Evolutionary conservation across 495 filamentous ascomycete species (phyloP), one percentile per base, ranked within the genome.

Genomic region (Zalerion maritima): DNA sequence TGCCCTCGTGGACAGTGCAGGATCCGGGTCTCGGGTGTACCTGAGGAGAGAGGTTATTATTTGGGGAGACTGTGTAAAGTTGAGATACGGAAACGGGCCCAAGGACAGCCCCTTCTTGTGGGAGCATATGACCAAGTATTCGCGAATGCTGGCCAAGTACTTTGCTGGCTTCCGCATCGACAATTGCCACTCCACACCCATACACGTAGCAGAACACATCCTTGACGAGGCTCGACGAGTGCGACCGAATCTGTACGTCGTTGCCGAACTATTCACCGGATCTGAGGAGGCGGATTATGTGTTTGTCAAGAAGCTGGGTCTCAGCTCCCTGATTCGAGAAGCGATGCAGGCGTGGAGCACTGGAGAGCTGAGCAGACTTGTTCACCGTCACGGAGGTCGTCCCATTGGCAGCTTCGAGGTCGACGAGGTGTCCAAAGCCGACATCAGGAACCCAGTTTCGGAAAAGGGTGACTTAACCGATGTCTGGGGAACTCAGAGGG

Each of bases 311-410:
- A 69, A 83, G 8, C 67, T 99, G 8, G 85, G 87, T 10, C 63
- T 99, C 25, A 89, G 81, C 48, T 75, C 81, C 10, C 64, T 99
- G 19, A 85, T 99, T 40, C 71, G 91, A 31, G 91, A 99, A 52
- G 87, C 86, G 9, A 96, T 99, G 91, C 89, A 96, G 48, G 81
- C 86, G 12, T 96, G 87, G 87, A 86, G 80, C 42, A 93, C 89
- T 0, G 79, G 66, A 9, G 91, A 99, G 45, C 54, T 99, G 14
- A 92, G 82, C 47, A 69, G 85, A 26, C 60, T 96, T 7, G 83
- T 99, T 20, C 91, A 99, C 53, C 80, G 82, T 36, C 86, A 99
- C 57, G 83, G 81, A 29, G 91, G 91, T 12, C 71, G 81, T 14
- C 87, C 91, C 3, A 94, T 99, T 40, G 91, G 91, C 21, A 94